Base-by-base conservation (phyloP, 306 rosid genomes). In the Inga laurina region DNA sequence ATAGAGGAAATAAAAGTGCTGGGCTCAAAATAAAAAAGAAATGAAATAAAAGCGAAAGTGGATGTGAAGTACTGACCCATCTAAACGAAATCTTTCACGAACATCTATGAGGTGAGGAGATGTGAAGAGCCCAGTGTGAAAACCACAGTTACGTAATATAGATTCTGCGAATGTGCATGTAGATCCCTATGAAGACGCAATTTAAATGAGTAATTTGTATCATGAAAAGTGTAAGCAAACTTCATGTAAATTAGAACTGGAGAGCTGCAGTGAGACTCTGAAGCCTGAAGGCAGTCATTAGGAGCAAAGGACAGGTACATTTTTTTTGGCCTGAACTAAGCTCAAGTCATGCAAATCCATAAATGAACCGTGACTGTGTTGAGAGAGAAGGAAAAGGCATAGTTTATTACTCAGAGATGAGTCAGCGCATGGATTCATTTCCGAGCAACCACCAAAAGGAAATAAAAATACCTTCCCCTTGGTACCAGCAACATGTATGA, bases 91-190 rank as follows among this genome's bases (percentile, higher is more conserved):
- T 70, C 98, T 93, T 89, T 96, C 99, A 80, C 94, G 88, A 54
- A 96, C 87, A 84, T 96, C 99, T 88, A 96, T 92, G 78, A 96
- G 93, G 89, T 96, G 99, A 89, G 98, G 99, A 77, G 97, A 96
- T n/a, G 97, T 93, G 84, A 96, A 96, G 82, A 96, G 93, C 27
- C 98, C 98, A 32, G 98, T 96, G 82, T 71, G 97, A 81, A 96
- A 91, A 77, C 99, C 98, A 85, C 92, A 92, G 83, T 92, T 85
- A 44, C 97, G 97, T 56, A 95, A 82, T 84, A 95, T 95, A 30
- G 97, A 91, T 82, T 96, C 99, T n/a, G 93, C 78, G 83, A 96
- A 93, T 67, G 94, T 90, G 89, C 99, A 96, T 8, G 99, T 96
- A 68, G 99, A 96, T 87, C 99, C 99, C 97, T 96, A 82, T 21